Evolutionary conservation across 2,329 filamentous ascomycete genomes (phyloP).

Genomic region (Arthroderma sp.): DNA sequence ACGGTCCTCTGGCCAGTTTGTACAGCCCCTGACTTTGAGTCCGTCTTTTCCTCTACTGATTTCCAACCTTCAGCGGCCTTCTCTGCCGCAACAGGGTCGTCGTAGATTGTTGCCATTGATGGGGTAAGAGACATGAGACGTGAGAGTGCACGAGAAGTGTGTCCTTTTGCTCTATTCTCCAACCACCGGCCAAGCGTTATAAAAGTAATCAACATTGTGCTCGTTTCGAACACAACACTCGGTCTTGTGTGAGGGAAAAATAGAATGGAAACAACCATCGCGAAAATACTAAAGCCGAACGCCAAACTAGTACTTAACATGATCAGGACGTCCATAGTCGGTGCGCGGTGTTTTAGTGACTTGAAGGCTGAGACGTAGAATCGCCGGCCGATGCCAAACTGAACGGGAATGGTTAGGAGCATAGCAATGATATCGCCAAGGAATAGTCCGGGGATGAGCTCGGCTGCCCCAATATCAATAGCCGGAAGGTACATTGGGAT

Average conservation of each 20-base stretch:
- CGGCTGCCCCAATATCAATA: constrained; percentile 61
- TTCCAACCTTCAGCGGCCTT: constrained; percentile 75
- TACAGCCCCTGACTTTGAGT: constrained; percentile 8
- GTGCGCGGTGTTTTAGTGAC: constrained; percentile 75
- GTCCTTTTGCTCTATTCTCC: constrained; percentile 88
- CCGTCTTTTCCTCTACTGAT: constrained; percentile 8
- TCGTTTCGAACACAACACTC: constrained; percentile 88
- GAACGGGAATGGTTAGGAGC: constrained; percentile 74
- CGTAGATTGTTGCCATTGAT: constrained; percentile 93
- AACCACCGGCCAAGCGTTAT: constrained; percentile 81
- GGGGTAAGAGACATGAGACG: constrained; percentile 90
- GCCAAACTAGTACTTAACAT: constrained; percentile 87
- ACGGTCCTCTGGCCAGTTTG: constrained; percentile 71
- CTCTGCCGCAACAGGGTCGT: constrained; percentile 82
- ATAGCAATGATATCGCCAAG: constrained; percentile 80
- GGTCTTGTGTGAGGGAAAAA: constrained; percentile 66
- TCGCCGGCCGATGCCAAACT: constrained; percentile 89
- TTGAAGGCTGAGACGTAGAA: constrained; percentile 94
- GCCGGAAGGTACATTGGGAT: constrained; percentile 70
- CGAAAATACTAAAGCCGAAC: constrained; percentile 85
- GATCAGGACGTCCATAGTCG: constrained; percentile 96
- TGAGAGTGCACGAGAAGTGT: constrained; percentile 88
- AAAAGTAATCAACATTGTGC: constrained; percentile 96
- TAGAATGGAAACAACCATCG: constrained; percentile 71
- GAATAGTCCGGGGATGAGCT: constrained; percentile 61